Base-by-base conservation (phyloP, 1,139 yeast species). In the Saccharomycopsis hybrid region DNA sequence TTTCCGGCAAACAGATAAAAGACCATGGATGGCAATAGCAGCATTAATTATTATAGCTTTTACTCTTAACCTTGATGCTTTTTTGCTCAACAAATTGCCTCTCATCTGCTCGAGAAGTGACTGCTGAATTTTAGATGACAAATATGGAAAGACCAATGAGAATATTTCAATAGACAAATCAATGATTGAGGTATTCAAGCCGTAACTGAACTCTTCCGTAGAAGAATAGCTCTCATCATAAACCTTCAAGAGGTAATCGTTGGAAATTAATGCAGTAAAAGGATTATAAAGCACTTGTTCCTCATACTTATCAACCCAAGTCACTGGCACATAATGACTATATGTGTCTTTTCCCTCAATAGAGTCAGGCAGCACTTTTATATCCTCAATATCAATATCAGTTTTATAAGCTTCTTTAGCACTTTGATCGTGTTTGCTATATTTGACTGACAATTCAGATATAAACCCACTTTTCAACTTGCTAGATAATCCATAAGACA, bases 61-160 rank as follows among this genome's bases (percentile, higher is more conserved):
- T 40, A 63, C 69, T 63, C 75, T 67, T n/a, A 67, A 56, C 28
- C 63, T 55, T 32, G 62, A 57, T 37, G 68, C 56, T 41, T 65
- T 56, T 60, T 60, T 65, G 36, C 68, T 67, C 43, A 69, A 63
- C 39, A 79, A 57, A 5, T 82, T 77, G 2, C 81, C 71, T 57
- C 90, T 74, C 55, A 92, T 68, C 54, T 84, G 89, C 57, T 90
- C 97, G 44, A 92, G 65, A 37, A 92, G 72, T 1, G 97, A 88
- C 52, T 85, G 82, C 61, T 92, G 97, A 51, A 92, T 85, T 56
- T 88, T 86, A 7, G 78, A 66, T n/a, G 90, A 78, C 58, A 92
- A 75, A 54, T 74, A 71, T 0, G 95, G 88, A 57, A 92, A 85
- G 0, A 85, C 73, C 5, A 76, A 61, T 8, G 85, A 81, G 60